These are phyloP conservation scores for Yamadazyma friedrichii DNA, from an alignment of 1,139 yeast genomes.

Conservation along the genomic window DNA sequence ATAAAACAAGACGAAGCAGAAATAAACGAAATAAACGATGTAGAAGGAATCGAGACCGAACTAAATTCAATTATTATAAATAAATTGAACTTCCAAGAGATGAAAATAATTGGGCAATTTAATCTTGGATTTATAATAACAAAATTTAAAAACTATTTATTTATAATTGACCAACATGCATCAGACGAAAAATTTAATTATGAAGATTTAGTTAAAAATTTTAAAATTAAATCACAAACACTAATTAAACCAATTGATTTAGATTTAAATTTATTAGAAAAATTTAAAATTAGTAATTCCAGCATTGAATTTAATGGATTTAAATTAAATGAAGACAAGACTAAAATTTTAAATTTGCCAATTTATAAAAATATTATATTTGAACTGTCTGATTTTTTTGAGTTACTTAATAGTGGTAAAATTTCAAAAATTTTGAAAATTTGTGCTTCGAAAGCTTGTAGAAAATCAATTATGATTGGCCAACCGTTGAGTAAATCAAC, in stretches of 20 bases:
- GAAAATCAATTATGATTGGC: conserved; percentile 94
- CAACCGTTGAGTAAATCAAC: conserved; percentile 53
- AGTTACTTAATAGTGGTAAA: conserved; percentile 46
- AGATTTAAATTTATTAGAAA: conserved; percentile 76
- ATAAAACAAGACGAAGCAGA: background rate
- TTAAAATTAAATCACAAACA: conserved; percentile 54
- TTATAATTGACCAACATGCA: conserved; percentile 95
- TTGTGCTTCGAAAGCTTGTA: conserved; percentile 94
- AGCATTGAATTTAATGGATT: conserved; percentile 78
- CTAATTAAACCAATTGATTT: conserved; percentile 64
- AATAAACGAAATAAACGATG: background rate
- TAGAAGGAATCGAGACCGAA: conserved; percentile 3
- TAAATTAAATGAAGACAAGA: conserved; percentile 29
- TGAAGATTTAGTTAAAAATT: conserved; percentile 61
- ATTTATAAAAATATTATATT: conserved; percentile 69
- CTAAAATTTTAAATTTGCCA: conserved; percentile 65
- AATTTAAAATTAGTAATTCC: conserved; percentile 53
- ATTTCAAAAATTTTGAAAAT: conserved; percentile 70
- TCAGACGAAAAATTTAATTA: conserved; percentile 93
- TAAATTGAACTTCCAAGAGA: conserved; percentile 62
- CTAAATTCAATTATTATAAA: conserved; percentile 43
- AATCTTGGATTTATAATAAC: conserved; percentile 88
- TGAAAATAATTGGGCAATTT: conserved; percentile 89
- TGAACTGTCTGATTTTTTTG: conserved; percentile 67
- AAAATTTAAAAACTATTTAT: conserved; percentile 54